A percentile compares a stretch with the other conserved stretches of the same genome.
These are phyloP conservation scores for Candida boidinii DNA, from an alignment of 805 yeast species.

Conservation along the genomic window DNA sequence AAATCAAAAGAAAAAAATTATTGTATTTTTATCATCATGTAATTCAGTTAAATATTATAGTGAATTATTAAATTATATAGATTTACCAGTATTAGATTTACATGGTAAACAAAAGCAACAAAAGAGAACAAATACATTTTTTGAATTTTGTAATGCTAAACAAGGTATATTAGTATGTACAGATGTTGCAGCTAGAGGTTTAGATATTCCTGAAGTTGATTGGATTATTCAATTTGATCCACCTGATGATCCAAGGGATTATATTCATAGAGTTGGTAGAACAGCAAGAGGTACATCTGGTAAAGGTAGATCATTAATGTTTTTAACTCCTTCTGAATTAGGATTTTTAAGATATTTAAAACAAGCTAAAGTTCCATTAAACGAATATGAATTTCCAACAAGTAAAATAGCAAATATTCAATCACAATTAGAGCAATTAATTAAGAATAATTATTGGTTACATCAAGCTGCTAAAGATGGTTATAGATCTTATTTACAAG, in stretches of 20 bases:
- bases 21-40: conserved; percentile 93
- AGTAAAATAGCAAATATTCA: conserved; percentile 95
- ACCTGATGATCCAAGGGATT: conserved; percentile 99
- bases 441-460: conserved; percentile 85
- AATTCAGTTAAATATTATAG: conserved; percentile 95
- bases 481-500: conserved; percentile 92
- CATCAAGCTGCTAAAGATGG: conserved; percentile 97
- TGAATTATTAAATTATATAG: conserved; percentile 91
- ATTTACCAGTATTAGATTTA: conserved; percentile 89
- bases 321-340: conserved; percentile 85
- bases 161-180: conserved; percentile 92
- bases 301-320: conserved; percentile 91
- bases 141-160: conserved; percentile 95
- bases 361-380: conserved; percentile 94
- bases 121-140: conserved; percentile 95
- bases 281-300: conserved; percentile 92
- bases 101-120: conserved; percentile 99
- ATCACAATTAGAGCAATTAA: conserved; percentile 82
- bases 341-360: conserved; percentile 93
- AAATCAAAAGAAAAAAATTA: conserved; percentile 82
- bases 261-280: conserved; percentile 98
- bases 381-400: conserved; percentile 93
- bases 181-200: conserved; percentile 98
- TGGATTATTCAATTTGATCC: conserved; percentile 99
- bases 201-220: conserved; percentile 97